phyloP scores from a whole-genome alignment of 2,329 filamentous ascomycete genomes.

The Colletotrichum orchidophilum region DNA sequence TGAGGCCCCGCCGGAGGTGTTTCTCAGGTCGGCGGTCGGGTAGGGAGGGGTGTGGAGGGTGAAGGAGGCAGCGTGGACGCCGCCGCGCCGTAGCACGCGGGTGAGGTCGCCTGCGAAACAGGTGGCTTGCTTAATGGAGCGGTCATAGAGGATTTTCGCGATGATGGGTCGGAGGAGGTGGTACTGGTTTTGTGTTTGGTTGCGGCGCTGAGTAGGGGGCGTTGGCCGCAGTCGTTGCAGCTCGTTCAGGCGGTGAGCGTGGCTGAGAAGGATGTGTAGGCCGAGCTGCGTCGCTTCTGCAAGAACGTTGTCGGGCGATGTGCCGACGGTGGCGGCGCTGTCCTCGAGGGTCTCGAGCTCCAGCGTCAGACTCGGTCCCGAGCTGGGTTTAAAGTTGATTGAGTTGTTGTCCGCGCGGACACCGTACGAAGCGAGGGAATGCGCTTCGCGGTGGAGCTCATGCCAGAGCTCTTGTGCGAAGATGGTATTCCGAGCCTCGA shows the following conservation, averaged over 20 bases:
- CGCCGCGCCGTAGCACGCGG: conserved; percentile 55
- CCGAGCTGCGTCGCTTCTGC: conserved; percentile 74
- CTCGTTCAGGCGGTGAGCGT: conserved; percentile 81
- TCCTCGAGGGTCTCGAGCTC: conserved; percentile 60
- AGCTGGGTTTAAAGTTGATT: conserved; percentile 64
- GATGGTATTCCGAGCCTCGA: conserved; percentile 80
- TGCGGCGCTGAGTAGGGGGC: conserved; percentile 49
- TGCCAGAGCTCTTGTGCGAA: conserved; percentile 91
- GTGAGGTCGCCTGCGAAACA: conserved; percentile 55
- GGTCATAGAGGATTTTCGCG: conserved; percentile 56
- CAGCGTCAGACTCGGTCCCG: conserved; percentile 68
- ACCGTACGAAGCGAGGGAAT: conserved; percentile 74
- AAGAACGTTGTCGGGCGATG: conserved; percentile 55
- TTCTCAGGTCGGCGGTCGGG: conserved; percentile 39
- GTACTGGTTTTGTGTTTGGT: conserved; percentile 57
- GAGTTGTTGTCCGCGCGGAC: conserved; percentile 70
- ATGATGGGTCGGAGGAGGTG: conserved; percentile 63
- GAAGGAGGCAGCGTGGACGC: conserved; percentile 53
- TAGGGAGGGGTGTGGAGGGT: conserved; percentile 50
- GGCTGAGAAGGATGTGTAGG: conserved; percentile 79
- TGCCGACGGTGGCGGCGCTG: conserved; percentile 39
- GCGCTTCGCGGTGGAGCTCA: conserved; percentile 85
- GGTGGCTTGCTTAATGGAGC: conserved; percentile 50
- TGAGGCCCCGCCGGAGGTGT: conserved; percentile 40
- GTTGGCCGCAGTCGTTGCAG: conserved; percentile 70